phyloP scores from a whole-genome alignment of 495 filamentous ascomycete genomes.

The Hypoxylon crocopeplum region DNA sequence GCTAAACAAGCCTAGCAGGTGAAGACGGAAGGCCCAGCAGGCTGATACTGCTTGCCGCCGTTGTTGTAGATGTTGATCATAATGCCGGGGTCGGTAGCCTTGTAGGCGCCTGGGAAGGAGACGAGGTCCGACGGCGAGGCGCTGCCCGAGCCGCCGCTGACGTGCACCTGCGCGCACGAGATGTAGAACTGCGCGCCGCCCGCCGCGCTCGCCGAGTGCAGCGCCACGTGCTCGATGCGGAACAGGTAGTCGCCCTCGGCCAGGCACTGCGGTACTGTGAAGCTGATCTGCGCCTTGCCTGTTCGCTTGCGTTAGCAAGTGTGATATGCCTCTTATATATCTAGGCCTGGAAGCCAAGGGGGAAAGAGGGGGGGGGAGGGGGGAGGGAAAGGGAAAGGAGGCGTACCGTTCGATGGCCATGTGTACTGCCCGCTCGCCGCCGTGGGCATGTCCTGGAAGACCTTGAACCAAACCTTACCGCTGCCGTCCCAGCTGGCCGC shows the following conservation, averaged over 20 bases:
- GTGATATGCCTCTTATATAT: no score
- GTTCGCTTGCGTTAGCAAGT: neutral
- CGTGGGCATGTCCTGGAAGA: constrained; percentile 54
- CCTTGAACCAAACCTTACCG: constrained; percentile 61
- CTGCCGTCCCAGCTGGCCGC: constrained; percentile 56
- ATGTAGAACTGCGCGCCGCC: constrained; percentile 65
- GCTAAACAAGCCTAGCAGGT: no score
- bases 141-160: constrained; percentile 49
- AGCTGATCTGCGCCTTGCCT: constrained; percentile 46
- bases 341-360: neutral
- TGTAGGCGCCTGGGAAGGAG: constrained; percentile 53
- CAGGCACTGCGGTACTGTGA: constrained; percentile 57
- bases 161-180: constrained; percentile 53
- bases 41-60: constrained; percentile 39
- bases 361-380: neutral
- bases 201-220: constrained; percentile 51
- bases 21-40: constrained; percentile 37
- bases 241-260: constrained; percentile 65
- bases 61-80: constrained; percentile 59
- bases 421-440: constrained; percentile 45
- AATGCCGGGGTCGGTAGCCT: constrained; percentile 51
- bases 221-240: constrained; percentile 64
- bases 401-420: constrained; percentile 54
- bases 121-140: constrained; percentile 46
- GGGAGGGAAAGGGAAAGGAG: neutral